These are phyloP conservation scores for Gastroboletus turbinatus DNA, from an alignment of 1,284 basidiomycete species.

Conservation along the genomic window DNA sequence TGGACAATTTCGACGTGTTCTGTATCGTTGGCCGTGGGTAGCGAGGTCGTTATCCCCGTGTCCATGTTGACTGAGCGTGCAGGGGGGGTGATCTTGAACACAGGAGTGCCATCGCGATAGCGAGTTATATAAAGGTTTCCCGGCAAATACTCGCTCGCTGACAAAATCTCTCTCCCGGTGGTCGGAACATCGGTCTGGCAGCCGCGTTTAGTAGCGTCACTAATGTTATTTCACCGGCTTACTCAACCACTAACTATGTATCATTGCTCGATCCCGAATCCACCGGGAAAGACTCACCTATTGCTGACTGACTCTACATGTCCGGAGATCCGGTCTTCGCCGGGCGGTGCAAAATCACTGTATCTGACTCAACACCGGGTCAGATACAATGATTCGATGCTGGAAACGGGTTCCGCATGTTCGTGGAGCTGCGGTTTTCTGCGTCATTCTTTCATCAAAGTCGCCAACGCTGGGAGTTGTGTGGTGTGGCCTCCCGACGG, in stretches of 20 bases:
- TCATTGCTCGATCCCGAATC: neutral
- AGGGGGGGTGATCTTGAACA: neutral
- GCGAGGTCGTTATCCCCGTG: neutral
- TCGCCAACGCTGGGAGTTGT: neutral
- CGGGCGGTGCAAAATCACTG: neutral
- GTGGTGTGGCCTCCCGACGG: neutral
- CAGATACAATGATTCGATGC: neutral
- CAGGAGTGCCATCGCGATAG: neutral
- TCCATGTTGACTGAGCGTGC: constrained; percentile 12
- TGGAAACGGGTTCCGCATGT: neutral
- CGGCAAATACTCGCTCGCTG: constrained; percentile 9
- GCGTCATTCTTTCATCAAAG: too few species aligned
- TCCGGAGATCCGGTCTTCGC: neutral
- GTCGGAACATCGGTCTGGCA: neutral
- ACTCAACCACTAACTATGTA: neutral
- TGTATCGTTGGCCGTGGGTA: neutral
- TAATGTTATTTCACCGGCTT: neutral
- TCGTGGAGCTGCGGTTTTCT: too few species aligned
- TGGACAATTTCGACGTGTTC: constrained; percentile 26
- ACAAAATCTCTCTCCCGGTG: constrained; percentile 7
- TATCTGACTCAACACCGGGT: neutral
- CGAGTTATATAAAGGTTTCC: constrained; percentile 18
- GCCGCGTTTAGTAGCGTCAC: neutral
- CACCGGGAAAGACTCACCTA: neutral
- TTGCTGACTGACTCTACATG: neutral